Percentiles rank a stretch among this genome's conserved stretches.
Evolutionary conservation across 2,329 filamentous ascomycete species (phyloP).

Genomic region (Akanthomyces dipterigenus): DNA sequence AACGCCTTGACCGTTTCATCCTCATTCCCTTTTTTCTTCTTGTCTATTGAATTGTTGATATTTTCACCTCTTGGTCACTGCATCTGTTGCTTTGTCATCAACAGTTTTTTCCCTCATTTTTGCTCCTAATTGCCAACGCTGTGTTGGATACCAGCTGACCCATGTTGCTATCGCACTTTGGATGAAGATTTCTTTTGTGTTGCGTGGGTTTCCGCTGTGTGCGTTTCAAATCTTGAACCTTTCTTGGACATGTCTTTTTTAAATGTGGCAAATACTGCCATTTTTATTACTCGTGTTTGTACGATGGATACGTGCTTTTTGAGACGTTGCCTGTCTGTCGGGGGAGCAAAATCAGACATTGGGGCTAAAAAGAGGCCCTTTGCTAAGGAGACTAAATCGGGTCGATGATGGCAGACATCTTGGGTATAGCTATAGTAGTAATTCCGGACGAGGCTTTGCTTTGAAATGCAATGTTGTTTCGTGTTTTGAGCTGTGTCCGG

Average conservation of each 20-base stretch:
- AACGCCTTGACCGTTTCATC: conserved; percentile 15
- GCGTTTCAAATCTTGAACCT: neutral
- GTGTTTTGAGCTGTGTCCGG: neutral
- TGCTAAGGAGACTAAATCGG: neutral
- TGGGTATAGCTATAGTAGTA: conserved; percentile 9
- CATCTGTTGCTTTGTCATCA: conserved; percentile 5
- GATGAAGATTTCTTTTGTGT: neutral
- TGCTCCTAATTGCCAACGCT: conserved; percentile 6
- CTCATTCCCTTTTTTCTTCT: conserved; percentile 13
- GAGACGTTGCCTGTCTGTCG: neutral
- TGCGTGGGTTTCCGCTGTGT: neutral
- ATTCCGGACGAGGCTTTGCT: conserved; percentile 8
- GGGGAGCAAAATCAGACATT: neutral
- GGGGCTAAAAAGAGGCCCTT: neutral
- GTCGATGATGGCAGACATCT: neutral
- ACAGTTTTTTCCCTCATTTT: conserved; percentile 9
- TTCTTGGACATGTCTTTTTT: conserved; percentile 9
- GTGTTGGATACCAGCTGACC: conserved; percentile 9
- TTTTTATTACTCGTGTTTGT: neutral
- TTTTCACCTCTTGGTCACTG: neutral
- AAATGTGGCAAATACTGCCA: neutral
- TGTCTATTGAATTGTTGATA: conserved; percentile 8
- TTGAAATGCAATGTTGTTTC: neutral
- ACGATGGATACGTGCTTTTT: conserved; percentile 7
- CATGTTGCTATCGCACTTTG: conserved; percentile 23